Evolutionary conservation across 1,139 yeast genomes (phyloP).

Genomic region (Suhomyces maxii): DNA sequence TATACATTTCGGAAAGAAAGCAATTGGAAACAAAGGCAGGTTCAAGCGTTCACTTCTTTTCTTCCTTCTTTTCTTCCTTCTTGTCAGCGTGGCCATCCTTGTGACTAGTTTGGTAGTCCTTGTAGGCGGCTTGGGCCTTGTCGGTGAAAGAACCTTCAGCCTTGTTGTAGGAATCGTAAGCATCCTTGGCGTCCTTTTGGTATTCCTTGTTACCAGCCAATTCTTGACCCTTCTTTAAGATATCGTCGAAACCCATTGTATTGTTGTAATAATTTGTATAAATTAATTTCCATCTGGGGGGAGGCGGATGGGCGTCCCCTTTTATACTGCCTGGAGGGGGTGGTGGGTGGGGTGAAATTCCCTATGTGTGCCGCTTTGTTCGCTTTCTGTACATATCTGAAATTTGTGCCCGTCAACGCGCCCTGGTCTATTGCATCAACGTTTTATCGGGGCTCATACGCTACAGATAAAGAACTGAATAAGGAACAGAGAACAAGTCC

Average conservation of each 20-base stretch:
- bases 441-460: conserved; percentile 1
- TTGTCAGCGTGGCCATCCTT: conserved; percentile 1
- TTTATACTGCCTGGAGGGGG: conserved; percentile 6
- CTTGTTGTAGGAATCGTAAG: conserved; percentile 30
- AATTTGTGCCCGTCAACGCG: neutral
- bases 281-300: neutral
- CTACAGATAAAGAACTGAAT: neutral
- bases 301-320: neutral
- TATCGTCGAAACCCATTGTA: conserved; percentile 30
- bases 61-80: conserved; percentile 2
- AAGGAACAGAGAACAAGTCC: too few relatives aligned
- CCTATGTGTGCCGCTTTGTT: neutral
- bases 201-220: conserved; percentile 19
- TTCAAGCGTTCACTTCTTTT: neutral
- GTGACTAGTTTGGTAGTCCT: conserved; percentile 20
- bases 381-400: neutral
- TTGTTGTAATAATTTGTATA: neutral
- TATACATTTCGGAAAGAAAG: too few relatives aligned
- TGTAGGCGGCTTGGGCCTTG: conserved; percentile 38
- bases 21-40: too few relatives aligned
- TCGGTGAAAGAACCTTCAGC: conserved; percentile 31
- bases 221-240: conserved; percentile 25
- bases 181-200: conserved; percentile 36
- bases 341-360: conserved; percentile 1
- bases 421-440: conserved; percentile 1